Conservation (phyloP, 73 alveolate genomes). For the Blepharisma stoltei region DNA sequence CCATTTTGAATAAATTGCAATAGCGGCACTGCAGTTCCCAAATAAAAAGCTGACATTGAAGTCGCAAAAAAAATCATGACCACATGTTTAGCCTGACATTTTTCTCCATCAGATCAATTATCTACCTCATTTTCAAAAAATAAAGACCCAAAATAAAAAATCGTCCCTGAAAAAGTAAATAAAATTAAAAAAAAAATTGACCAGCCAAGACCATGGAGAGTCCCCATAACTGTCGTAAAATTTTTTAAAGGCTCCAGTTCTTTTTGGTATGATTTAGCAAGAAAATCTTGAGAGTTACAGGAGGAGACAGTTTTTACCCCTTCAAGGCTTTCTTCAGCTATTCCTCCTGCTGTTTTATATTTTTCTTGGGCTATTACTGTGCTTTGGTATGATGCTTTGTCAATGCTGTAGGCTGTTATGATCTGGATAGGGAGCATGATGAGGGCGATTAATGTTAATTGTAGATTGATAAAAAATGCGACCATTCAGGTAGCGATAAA, state of each 20-base stretch:
- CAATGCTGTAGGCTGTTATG: slow-evolving; percentile 36
- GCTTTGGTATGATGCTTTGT: slow-evolving; percentile 45
- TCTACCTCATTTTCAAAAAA: slow-evolving; percentile 7
- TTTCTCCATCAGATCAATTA: background rate
- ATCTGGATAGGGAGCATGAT: slow-evolving; percentile 54
- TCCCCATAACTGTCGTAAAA: background rate
- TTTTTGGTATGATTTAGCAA: background rate
- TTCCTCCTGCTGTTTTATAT: slow-evolving; percentile 55
- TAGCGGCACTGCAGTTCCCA: slow-evolving; percentile 20
- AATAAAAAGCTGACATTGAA: slow-evolving; percentile 17
- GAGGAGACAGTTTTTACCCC: slow-evolving; percentile 59
- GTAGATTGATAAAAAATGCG: slow-evolving; percentile 56
- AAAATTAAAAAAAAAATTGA: background rate
- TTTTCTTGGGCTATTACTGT: slow-evolving; percentile 47
- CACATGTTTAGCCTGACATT: background rate
- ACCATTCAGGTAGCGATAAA: slow-evolving; percentile 36
- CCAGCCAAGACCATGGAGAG: slow-evolving; percentile 18
- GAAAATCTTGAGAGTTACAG: slow-evolving; percentile 16
- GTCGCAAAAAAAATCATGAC: slow-evolving; percentile 16
- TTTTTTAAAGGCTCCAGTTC: background rate
- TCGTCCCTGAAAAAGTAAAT: slow-evolving; percentile 8
- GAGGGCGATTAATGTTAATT: slow-evolving; percentile 51
- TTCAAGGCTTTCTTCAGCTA: slow-evolving; percentile 59
- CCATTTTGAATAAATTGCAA: background rate
- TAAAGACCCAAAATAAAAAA: slow-evolving; percentile 20